Evolutionary conservation across 345 rosid species (phyloP), one percentile per base, ranked within the genome.

Genomic region (Euphorbia peplus): DNA sequence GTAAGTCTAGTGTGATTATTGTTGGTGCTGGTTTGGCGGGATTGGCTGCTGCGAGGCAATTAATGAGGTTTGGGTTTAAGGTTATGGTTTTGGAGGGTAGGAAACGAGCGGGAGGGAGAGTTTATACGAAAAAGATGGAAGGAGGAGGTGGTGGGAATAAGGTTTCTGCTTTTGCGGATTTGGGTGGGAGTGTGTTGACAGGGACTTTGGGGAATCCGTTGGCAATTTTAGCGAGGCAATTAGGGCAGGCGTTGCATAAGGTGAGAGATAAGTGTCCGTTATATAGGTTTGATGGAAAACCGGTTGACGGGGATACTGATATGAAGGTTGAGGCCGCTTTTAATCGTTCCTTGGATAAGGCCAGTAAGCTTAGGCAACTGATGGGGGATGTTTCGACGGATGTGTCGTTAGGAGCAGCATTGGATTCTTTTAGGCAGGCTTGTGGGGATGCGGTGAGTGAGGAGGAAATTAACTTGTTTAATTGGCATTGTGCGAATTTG

Each of bases 401-500:
- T 81, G 88, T 93, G 14, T 95, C 99, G 0, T 85, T 95, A 39
- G 93, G 96, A 63, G 88, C 99, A 3, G 97, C 99, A 14, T 76
- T 95, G 19, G 97, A 95, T 78, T 88, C 96, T 0, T 91, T 91
- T 82, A 82, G 89, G 80, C 85, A 85, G 75, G 92, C 83, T 63
- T 64, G 76, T 73, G 84, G 83, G 70, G 95, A 85, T 57, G 86
- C 78, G 14, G 90, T 80, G 62, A 87, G 83, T 62, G 73, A 70
- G 22, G 97, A 91, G 77, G 96, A 90, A 63, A 85, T 87, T 75
- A 82, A 74, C 73, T 87, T 95, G 84, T 88, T 89, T 67, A 90
- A 89, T 66, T 95, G 99, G 97, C 99, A 95, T 81, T 88, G 92
- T 69, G 96, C 99, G 41, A 95, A 95, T 80, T 76, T 95, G 79